These are phyloP conservation scores for Umbellularia californica DNA, from an alignment of 164 flowering plant genomes.

Conservation along the genomic window DNA sequence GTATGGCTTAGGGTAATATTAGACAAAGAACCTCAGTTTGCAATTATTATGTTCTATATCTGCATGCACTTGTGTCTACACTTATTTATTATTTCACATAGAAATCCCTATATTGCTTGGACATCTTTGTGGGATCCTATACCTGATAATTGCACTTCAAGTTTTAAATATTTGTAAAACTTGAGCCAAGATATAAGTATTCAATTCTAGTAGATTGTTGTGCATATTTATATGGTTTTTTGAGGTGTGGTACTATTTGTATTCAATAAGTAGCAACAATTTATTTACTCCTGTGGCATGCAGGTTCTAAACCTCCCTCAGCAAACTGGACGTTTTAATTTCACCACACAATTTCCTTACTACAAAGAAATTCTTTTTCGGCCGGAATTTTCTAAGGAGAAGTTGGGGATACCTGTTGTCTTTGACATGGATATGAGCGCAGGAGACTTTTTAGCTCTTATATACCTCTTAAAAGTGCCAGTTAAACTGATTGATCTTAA, in stretches of 20 bases:
- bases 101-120: too few relatives aligned
- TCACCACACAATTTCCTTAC: slow-evolving; percentile 68
- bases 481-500: slow-evolving; percentile 70
- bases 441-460: slow-evolving; percentile 85
- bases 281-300: slow-evolving; percentile 4
- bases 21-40: neutral
- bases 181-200: too few relatives aligned
- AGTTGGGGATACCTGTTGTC: slow-evolving; percentile 61
- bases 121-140: too few relatives aligned
- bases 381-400: slow-evolving; percentile 44
- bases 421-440: slow-evolving; percentile 99
- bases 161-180: too few relatives aligned
- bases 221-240: neutral
- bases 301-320: slow-evolving; percentile 69
- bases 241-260: neutral
- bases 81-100: too few relatives aligned
- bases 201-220: neutral
- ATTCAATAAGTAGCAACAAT: neutral
- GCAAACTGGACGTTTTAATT: slow-evolving; percentile 67
- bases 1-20: too few relatives aligned
- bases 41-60: too few relatives aligned
- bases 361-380: slow-evolving; percentile 52
- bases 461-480: slow-evolving; percentile 88
- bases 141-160: too few relatives aligned
- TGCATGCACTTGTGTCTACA: too few relatives aligned